Evolutionary conservation across 805 yeast genomes (phyloP).

Genomic region (Saccharomyces cerevisiae): DNA sequence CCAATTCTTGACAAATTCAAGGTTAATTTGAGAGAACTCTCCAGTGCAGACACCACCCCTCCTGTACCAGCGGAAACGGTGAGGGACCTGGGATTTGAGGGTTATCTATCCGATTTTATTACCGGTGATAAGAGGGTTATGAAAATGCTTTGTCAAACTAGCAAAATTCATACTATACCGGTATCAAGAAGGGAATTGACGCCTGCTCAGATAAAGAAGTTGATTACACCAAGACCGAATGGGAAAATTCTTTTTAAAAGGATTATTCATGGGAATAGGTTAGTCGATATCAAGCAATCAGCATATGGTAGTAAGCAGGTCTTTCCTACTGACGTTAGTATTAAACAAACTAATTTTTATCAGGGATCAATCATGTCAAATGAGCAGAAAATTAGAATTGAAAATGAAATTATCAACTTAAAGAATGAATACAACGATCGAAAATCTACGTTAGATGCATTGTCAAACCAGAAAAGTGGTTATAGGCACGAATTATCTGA

Average conservation of each 20-base stretch:
- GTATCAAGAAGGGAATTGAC: slow-evolving; percentile 43
- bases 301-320: slow-evolving; percentile 54
- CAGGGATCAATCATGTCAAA: slow-evolving; percentile 20
- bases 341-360: slow-evolving; percentile 17
- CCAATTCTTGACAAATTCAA: slow-evolving; percentile 38
- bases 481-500: slow-evolving; percentile 5
- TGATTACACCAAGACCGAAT: slow-evolving; percentile 30
- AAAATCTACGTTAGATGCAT: slow-evolving; percentile 7
- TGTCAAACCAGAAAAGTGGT: slow-evolving; percentile 9
- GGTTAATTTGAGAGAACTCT: slow-evolving; percentile 50
- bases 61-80: slow-evolving; percentile 33
- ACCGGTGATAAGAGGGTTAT: slow-evolving; percentile 67
- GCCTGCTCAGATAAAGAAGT: slow-evolving; percentile 32
- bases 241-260: slow-evolving; percentile 44
- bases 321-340: slow-evolving; percentile 27
- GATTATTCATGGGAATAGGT: slow-evolving; percentile 51
- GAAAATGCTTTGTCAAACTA: slow-evolving; percentile 55
- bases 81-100: slow-evolving; percentile 60
- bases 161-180: slow-evolving; percentile 52
- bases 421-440: slow-evolving; percentile 7
- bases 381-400: slow-evolving; percentile 16
- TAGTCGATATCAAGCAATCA: slow-evolving; percentile 48
- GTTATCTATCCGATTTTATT: slow-evolving; percentile 62
- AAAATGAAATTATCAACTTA: slow-evolving; percentile 9
- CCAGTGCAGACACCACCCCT: slow-evolving; percentile 13